Evolutionary conservation across 345 rosid species (phyloP).

Genomic region (Punica granatum): DNA sequence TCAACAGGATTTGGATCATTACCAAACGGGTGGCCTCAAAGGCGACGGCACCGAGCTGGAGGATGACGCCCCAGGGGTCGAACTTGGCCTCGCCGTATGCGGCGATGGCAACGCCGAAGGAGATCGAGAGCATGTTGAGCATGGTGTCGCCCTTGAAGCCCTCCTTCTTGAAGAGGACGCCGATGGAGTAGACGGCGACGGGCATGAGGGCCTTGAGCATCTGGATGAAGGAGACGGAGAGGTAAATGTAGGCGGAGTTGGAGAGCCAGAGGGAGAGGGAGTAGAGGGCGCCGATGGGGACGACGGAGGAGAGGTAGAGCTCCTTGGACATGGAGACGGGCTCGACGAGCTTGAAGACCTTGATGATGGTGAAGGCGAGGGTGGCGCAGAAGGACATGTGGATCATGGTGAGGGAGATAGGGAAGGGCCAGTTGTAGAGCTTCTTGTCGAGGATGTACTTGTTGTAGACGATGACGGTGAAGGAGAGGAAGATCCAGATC

Average conservation of each 20-base stretch:
- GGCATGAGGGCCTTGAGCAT: constrained; percentile 98
- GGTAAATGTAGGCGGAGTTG: constrained; percentile 93
- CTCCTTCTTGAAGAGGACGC: constrained; percentile 63
- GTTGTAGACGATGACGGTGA: constrained; percentile 98
- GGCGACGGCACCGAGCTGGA: constrained; percentile 89
- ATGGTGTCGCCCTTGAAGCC: constrained; percentile 61
- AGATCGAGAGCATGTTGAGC: constrained; percentile 92
- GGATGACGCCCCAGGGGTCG: constrained; percentile 75
- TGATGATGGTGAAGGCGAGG: constrained; percentile 78
- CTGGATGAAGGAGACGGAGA: constrained; percentile 94
- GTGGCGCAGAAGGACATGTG: constrained; percentile 96
- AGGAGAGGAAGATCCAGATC: constrained; percentile 96
- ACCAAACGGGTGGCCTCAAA: constrained; percentile 92
- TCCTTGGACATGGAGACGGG: constrained; percentile 85
- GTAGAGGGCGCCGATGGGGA: constrained; percentile 90
- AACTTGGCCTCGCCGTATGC: constrained; percentile 95
- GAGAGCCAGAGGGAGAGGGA: constrained; percentile 91
- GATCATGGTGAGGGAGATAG: constrained; percentile 96
- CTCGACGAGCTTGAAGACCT: constrained; percentile 82
- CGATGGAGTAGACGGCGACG: constrained; percentile 91
- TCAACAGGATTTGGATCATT: constrained; percentile 82
- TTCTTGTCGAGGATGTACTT: constrained; percentile 96
- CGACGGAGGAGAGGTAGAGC: constrained; percentile 70
- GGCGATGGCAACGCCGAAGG: constrained; percentile 78
- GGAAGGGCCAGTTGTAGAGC: constrained; percentile 97